phyloP scores from a whole-genome alignment of 306 rosid genomes.

The Vigna angularis region DNA sequence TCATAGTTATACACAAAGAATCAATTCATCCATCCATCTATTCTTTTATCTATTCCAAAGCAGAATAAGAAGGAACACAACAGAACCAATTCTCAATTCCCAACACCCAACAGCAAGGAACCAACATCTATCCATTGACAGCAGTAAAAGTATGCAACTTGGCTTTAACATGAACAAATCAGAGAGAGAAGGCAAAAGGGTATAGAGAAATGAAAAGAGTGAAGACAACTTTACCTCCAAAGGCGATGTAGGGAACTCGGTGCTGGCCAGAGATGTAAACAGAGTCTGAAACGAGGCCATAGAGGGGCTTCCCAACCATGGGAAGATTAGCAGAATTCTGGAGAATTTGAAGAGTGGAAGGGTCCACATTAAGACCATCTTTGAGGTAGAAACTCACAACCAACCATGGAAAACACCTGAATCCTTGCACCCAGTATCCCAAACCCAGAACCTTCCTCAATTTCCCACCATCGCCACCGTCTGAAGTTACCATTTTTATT shows the following conservation, averaged over 20 bases:
- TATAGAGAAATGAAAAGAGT: neutral
- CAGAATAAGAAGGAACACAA: neutral
- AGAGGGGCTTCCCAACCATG: slow-evolving; percentile 90
- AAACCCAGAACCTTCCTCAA: slow-evolving; percentile 66
- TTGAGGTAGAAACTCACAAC: slow-evolving; percentile 85
- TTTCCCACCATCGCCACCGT: slow-evolving; percentile 36
- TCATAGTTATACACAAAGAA: slow-evolving; percentile 14
- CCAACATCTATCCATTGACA: neutral
- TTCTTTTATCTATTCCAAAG: neutral
- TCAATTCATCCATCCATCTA: neutral
- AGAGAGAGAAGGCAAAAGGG: slow-evolving; percentile 30
- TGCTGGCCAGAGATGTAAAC: slow-evolving; percentile 75
- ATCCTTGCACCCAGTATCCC: slow-evolving; percentile 91
- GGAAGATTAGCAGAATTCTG: slow-evolving; percentile 89
- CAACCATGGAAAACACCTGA: slow-evolving; percentile 92
- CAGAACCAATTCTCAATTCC: neutral
- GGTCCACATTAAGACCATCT: slow-evolving; percentile 77
- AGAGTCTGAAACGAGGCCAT: slow-evolving; percentile 83
- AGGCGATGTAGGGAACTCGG: slow-evolving; percentile 86
- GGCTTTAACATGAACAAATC: neutral
- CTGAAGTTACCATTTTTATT: slow-evolving; percentile 48
- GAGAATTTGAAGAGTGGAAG: slow-evolving; percentile 84
- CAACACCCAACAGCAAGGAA: slow-evolving; percentile 18
- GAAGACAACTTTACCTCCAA: slow-evolving; percentile 62
- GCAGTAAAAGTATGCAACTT: neutral